Base-by-base conservation (phyloP, 164 flowering plant genomes). In the Echeveria elegans region DNA sequence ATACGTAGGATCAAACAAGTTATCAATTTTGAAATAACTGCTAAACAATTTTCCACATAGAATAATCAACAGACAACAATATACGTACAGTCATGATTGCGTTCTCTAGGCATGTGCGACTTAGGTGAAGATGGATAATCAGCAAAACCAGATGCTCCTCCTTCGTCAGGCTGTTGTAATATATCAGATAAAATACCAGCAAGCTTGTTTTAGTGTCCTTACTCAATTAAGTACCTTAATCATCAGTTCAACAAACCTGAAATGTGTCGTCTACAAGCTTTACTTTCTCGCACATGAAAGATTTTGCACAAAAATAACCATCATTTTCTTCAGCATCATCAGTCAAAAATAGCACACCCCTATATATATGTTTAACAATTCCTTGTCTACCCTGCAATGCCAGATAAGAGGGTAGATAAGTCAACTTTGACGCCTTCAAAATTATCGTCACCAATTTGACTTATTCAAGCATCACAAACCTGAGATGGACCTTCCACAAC, bases 301-400 rank as follows among this genome's bases (percentile, higher is more conserved):
- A 70, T 75, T 80, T 89, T 6, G 77, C 70, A 72, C 94, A 88
- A 68, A 85, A 77, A 74, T 82, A 89, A 70, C 97, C 96, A 77
- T 78, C 78, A 79, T 84, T 80, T 73, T 88, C 97, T 66, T 66
- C 68, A 70, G 70, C 82, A 69, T 83, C 81, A 80, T 86, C 88
- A 76, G 78, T 77, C 19, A 92, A 68, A 75, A 95, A 95, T 32
- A 92, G 37, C 6, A 71, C 74, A 26, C 92, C 94, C 73, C 78
- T 75, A 72, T 85, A 88, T 38, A 95, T 82, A 64, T 85, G 84
- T 82, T 74, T 91, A 34, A 87, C 82, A 73, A 81, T 68, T 37
- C 97, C 99, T 82, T 85, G 80, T 72, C 73, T 80, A 66, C 77
- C 99, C 99, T 92, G 85, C 72, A 82, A 56, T 56, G 32, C 28